These are phyloP conservation scores for Fusarium sp. DNA, from an alignment of 2,329 filamentous ascomycete species.

Conservation along the genomic window DNA sequence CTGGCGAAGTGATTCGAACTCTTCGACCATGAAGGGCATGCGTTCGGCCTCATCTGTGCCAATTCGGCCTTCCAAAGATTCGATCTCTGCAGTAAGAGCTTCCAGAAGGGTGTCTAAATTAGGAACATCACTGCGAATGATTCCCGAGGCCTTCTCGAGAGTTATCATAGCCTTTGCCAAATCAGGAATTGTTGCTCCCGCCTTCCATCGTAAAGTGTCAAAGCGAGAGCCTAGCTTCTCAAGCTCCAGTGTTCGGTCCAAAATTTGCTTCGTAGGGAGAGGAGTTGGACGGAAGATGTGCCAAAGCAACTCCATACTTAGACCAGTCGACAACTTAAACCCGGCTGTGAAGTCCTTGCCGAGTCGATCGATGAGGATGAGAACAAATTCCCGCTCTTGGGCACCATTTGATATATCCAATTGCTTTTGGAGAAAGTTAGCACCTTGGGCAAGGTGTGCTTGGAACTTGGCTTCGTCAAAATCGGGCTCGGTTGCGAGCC, in stretches of 20 bases:
- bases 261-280: conserved; percentile 57
- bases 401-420: conserved; percentile 42
- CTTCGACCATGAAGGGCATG: conserved; percentile 62
- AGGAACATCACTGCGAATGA: conserved; percentile 58
- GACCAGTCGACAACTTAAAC: conserved; percentile 78
- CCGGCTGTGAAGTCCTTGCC: conserved; percentile 71
- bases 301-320: conserved; percentile 86
- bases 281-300: conserved; percentile 73
- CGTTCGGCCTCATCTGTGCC: conserved; percentile 55
- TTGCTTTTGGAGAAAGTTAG: conserved; percentile 55
- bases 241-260: conserved; percentile 62
- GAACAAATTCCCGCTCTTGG: conserved; percentile 52
- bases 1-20: conserved; percentile 70
- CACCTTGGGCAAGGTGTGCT: conserved; percentile 67
- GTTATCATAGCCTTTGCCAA: conserved; percentile 65
- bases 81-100: conserved; percentile 63
- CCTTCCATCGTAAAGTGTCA: conserved; percentile 70
- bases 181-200: conserved; percentile 61
- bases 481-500: conserved; percentile 54
- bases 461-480: conserved; percentile 75
- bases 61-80: conserved; percentile 60
- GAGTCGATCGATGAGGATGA: conserved; percentile 55
- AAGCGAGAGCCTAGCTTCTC: conserved; percentile 69
- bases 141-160: conserved; percentile 65
- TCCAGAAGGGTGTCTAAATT: conserved; percentile 61